Conservation (phyloP, 768 basidiomycete genomes). For the Pleurotus salmoneostramineus region DNA sequence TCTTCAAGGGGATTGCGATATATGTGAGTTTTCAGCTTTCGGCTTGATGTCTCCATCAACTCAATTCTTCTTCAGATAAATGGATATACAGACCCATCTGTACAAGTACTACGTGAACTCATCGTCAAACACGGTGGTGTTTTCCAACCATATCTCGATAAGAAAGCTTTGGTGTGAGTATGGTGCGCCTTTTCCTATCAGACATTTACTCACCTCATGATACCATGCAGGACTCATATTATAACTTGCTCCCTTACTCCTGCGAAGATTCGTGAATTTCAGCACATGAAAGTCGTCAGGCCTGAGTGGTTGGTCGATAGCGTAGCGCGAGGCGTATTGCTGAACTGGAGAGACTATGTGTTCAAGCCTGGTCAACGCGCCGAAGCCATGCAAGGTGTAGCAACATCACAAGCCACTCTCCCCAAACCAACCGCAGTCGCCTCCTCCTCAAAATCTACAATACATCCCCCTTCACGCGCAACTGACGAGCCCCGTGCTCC, state of each 20-base stretch:
- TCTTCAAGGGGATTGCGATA: conserved; percentile 75
- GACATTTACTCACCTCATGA: too few species aligned
- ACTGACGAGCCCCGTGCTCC: conserved; percentile 39
- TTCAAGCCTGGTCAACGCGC: conserved; percentile 46
- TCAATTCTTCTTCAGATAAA: conserved; percentile 58
- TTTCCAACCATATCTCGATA: conserved; percentile 81
- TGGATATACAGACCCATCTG: conserved; percentile 83
- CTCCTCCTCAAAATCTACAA: conserved; percentile 5
- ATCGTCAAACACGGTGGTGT: conserved; percentile 81
- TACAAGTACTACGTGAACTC: conserved; percentile 78
- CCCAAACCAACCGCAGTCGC: conserved; percentile 13
- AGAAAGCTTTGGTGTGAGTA: conserved; percentile 68
- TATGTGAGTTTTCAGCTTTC: conserved; percentile 54
- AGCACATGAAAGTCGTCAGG: conserved; percentile 83
- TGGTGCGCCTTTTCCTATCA: not conserved
- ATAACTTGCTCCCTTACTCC: conserved; percentile 89
- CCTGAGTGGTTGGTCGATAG: conserved; percentile 90
- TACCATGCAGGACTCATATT: conserved; percentile 70
- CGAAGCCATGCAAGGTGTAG: conserved; percentile 47
- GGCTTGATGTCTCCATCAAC: not conserved
- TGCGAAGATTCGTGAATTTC: conserved; percentile 84
- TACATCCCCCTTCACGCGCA: conserved; percentile 23
- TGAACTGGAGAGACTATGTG: conserved; percentile 79
- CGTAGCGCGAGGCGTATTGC: conserved; percentile 55
- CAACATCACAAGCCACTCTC: conserved; percentile 32